A percentile compares a stretch with the other conserved stretches of the same genome.
These are phyloP conservation scores for Rhynchospora breviuscula DNA, from an alignment of 176 grass and related monocot species.

Conservation along the genomic window DNA sequence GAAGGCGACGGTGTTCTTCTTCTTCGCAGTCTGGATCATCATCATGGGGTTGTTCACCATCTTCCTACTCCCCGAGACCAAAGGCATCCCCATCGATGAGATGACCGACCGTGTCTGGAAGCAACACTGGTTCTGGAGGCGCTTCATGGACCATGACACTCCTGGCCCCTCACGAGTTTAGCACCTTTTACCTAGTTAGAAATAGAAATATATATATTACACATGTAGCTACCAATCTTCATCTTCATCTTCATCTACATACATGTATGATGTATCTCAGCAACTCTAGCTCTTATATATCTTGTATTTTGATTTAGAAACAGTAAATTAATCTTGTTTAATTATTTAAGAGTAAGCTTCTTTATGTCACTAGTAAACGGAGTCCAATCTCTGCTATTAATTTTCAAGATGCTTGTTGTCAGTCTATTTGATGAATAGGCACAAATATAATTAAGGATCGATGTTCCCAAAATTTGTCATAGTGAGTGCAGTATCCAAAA, in stretches of 20 bases:
- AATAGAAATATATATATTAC: too few relatives aligned
- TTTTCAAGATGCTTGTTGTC: not conserved
- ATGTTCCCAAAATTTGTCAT: not conserved
- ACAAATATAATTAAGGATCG: not conserved
- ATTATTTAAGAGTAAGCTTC: not conserved
- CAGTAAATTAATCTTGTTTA: not conserved
- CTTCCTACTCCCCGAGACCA: constrained; percentile 11
- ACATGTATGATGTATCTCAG: too few relatives aligned
- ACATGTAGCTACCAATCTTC: too few relatives aligned
- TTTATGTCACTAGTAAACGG: not conserved
- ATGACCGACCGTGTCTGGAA: constrained; percentile 22
- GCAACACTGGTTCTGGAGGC: constrained; percentile 22
- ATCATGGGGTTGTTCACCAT: not conserved
- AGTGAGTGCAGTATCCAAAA: not conserved
- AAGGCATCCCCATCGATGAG: constrained; percentile 25
- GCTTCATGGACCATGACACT: not conserved
- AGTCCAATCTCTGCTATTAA: too few relatives aligned
- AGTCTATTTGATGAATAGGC: not conserved
- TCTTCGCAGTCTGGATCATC: constrained; percentile 19
- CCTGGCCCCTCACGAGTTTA: not conserved
- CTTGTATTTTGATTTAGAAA: not conserved
- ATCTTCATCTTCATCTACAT: too few relatives aligned
- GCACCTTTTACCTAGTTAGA: not conserved
- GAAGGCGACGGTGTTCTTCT: constrained; percentile 24
- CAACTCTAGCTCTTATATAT: not conserved